phyloP scores from a whole-genome alignment of 2,329 filamentous ascomycete genomes.

The Daldinia sp. region DNA sequence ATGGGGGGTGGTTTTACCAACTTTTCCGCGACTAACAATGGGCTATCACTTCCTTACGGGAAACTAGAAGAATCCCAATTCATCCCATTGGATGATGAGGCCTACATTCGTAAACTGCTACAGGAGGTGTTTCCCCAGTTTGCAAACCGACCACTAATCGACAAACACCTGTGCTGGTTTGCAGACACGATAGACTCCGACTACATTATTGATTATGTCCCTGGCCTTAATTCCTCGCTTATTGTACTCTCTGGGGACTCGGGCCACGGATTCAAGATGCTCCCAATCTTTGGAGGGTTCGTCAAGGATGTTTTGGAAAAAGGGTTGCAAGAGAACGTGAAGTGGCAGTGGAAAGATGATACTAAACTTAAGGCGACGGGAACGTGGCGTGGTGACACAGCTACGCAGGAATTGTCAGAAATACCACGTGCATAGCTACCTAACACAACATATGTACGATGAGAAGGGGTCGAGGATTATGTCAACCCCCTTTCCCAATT shows the following conservation, averaged over 20 bases:
- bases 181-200: conserved; percentile 18
- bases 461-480: background rate
- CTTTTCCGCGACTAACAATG: conserved; percentile 1
- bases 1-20: conserved; percentile 21
- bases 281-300: conserved; percentile 13
- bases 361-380: background rate
- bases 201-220: conserved; percentile 17
- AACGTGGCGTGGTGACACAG: conserved; percentile 2
- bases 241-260: conserved; percentile 18
- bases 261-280: conserved; percentile 23
- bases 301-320: conserved; percentile 4
- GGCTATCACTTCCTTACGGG: conserved; percentile 7
- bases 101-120: conserved; percentile 6
- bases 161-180: conserved; percentile 16
- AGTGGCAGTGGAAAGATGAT: conserved; percentile 19
- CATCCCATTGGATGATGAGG: conserved; percentile 12
- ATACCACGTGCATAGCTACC: background rate
- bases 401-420: background rate
- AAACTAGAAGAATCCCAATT: conserved; percentile 6
- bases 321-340: background rate
- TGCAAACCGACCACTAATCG: conserved; percentile 14
- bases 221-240: conserved; percentile 6
- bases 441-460: background rate
- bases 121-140: conserved; percentile 8
- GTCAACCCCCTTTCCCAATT: background rate